Base-by-base conservation (phyloP, 164 flowering plant species). In the Magnolia changhungtana region DNA sequence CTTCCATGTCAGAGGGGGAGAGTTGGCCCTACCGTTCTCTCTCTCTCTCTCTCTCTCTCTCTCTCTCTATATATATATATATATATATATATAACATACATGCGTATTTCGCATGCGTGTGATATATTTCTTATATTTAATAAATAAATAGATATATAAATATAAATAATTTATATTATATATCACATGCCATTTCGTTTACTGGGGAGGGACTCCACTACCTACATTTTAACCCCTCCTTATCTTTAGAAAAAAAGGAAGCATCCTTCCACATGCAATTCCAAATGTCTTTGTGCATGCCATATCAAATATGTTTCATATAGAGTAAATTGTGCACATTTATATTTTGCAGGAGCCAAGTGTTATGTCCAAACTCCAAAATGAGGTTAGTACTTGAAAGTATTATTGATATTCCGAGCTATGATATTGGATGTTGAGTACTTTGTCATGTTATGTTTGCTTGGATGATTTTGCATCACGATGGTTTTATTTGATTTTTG, bases 301-400 rank as follows among this genome's bases (percentile, higher is more conserved):
- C 27, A 50, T 14, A 63, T 20, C n/a, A 20, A 7, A 29, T 74
- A 37, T 31, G 50, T 64, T 45, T 64, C 61, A 20, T 3, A n/a
- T 19, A 8, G 61, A 20, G 51, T 27, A 67, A 69, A 67, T 67
- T 49, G 29, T 21, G n/a, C 27, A 8, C 23, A 59, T 72, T 67
- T 67, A 37, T 16, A 71, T 79, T 51, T 55, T 87, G 75, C 89
- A 96, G 99, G 92, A 93, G 79, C 98, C 98, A 31, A 76, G 84
- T 78, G 94, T 89, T 50, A 73, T 93, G 92, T 75, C 90, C 79
- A 96, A 93, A 85, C 92, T 96, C 81, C 99, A 91, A 83, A 80
- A 89, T 75, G 99, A 96, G 99, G 99, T 92, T 82, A 50, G 70
- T 77, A 71, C 37, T 71, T 49, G 51, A 37, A 27, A 23, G 24